A percentile compares a stretch with the other conserved stretches of the same genome.
phyloP scores from a whole-genome alignment of 305 asterid species.

The Caryopteris hybrid region DNA sequence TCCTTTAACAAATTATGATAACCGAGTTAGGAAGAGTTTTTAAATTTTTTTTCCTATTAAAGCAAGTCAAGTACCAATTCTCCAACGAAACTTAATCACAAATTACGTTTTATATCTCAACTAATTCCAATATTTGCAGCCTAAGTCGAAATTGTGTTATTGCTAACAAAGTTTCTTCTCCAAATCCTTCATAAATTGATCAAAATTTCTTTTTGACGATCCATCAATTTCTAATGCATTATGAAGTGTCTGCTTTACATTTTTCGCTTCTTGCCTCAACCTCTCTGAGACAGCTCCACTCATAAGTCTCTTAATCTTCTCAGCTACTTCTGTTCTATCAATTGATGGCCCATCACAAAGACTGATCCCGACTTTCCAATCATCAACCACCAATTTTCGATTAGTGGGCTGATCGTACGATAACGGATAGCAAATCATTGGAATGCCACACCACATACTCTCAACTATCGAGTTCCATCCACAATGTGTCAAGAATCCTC shows the following conservation, averaged over 20 bases:
- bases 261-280: neutral
- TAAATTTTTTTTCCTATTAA: too few relatives aligned
- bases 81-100: too few relatives aligned
- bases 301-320: slow-evolving; percentile 30
- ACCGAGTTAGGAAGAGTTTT: too few relatives aligned
- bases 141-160: neutral
- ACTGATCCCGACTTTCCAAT: slow-evolving; percentile 48
- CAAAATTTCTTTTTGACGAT: slow-evolving; percentile 35
- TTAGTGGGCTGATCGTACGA: slow-evolving; percentile 41
- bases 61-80: too few relatives aligned
- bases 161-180: slow-evolving; percentile 1
- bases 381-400: slow-evolving; percentile 46
- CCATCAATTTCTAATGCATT: neutral
- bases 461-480: slow-evolving; percentile 54
- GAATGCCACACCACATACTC: slow-evolving; percentile 49
- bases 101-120: too few relatives aligned
- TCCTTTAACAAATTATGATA: too few relatives aligned
- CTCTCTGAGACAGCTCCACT: slow-evolving; percentile 13
- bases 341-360: slow-evolving; percentile 28
- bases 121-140: too few relatives aligned
- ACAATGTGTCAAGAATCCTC: slow-evolving; percentile 44
- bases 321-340: slow-evolving; percentile 30
- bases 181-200: slow-evolving; percentile 30
- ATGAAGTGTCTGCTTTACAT: neutral
- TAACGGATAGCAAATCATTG: slow-evolving; percentile 45